phyloP scores from a whole-genome alignment of 1,284 basidiomycete genomes.

The Pseudozyma tsukubaensis region DNA sequence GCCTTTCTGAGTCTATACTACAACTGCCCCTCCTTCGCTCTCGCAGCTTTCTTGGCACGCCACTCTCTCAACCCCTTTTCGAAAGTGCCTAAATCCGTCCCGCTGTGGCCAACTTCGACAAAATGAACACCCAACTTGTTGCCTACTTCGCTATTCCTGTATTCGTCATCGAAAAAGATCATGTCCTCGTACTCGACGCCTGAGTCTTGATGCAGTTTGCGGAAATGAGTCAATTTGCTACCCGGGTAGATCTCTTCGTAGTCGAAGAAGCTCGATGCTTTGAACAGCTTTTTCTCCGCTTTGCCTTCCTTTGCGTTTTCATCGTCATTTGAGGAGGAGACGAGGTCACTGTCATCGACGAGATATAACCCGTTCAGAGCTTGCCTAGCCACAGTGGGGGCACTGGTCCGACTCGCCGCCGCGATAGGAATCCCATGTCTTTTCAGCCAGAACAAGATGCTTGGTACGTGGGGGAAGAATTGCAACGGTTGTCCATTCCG shows the following conservation, averaged over 20 bases:
- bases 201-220: conserved; percentile 47
- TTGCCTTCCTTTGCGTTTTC: too few species aligned
- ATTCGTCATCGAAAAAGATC: conserved; percentile 67
- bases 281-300: conserved; percentile 23
- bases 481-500: conserved; percentile 40
- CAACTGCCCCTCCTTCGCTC: conserved; percentile 7
- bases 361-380: conserved; percentile 56
- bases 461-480: conserved; percentile 63
- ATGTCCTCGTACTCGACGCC: conserved; percentile 62
- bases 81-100: conserved; percentile 57
- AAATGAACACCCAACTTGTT: conserved; percentile 65
- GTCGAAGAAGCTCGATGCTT: conserved; percentile 58
- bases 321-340: too few species aligned
- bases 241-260: conserved; percentile 66
- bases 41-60: conserved; percentile 45
- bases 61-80: conserved; percentile 57
- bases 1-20: neutral
- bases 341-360: conserved; percentile 32
- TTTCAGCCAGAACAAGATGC: conserved; percentile 55
- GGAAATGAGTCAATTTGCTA: conserved; percentile 63
- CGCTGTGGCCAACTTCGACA: conserved; percentile 58
- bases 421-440: conserved; percentile 46
- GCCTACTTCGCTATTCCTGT: conserved; percentile 61
- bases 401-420: conserved; percentile 59
- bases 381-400: conserved; percentile 59